A percentile compares a stretch with the other conserved stretches of the same genome.
These are phyloP conservation scores for Zarea fungicola DNA, from an alignment of 2,329 filamentous ascomycete species.

Conservation along the genomic window DNA sequence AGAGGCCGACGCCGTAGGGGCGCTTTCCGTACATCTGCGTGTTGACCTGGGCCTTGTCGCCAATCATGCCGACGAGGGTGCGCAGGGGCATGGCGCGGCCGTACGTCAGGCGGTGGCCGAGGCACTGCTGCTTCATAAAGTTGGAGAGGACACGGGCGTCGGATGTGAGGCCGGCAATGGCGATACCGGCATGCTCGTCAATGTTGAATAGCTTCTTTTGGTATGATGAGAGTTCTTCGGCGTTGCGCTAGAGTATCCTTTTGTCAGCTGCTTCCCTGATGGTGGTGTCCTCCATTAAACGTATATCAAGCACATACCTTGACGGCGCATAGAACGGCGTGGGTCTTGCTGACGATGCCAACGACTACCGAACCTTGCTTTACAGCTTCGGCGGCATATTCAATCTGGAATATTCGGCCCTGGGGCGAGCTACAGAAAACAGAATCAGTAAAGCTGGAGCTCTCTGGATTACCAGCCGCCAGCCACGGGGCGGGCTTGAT, in stretches of 20 bases:
- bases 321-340: slow-evolving; percentile 89
- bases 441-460: slow-evolving; percentile 21
- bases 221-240: slow-evolving; percentile 98
- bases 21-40: slow-evolving; percentile 96
- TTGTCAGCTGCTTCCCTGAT: too few species aligned
- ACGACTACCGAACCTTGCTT: slow-evolving; percentile 99
- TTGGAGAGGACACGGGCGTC: slow-evolving; percentile 98
- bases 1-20: slow-evolving; percentile 88
- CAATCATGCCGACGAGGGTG: slow-evolving; percentile 85
- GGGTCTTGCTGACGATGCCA: slow-evolving; percentile 95
- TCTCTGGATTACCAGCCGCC: slow-evolving; percentile 14
- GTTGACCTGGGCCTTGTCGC: slow-evolving; percentile 94
- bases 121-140: slow-evolving; percentile 99
- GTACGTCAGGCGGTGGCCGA: slow-evolving; percentile 92
- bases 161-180: slow-evolving; percentile 92
- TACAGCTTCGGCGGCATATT: slow-evolving; percentile 97
- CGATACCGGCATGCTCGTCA: slow-evolving; percentile 91
- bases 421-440: slow-evolving; percentile 74
- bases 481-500: not conserved
- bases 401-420: slow-evolving; percentile 98
- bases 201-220: slow-evolving; percentile 98
- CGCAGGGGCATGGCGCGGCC: slow-evolving; percentile 88
- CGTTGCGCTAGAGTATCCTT: too few species aligned
- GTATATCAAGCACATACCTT: too few species aligned
- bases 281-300: too few species aligned